These are phyloP conservation scores for Trametes cinnabarina DNA, from an alignment of 768 basidiomycete genomes.

Conservation along the genomic window DNA sequence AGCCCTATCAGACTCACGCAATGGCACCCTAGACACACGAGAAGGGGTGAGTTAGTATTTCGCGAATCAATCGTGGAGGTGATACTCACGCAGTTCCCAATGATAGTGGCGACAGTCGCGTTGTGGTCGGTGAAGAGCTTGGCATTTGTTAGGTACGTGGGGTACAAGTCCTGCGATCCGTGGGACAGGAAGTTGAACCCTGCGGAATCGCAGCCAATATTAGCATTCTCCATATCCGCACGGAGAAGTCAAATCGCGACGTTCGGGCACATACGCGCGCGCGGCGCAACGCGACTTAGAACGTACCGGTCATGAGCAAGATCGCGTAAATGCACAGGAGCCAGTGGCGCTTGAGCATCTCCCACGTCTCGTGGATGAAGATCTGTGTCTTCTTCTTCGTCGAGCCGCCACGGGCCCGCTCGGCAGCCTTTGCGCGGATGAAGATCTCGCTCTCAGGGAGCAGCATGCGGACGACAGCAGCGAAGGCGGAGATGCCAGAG, in stretches of 20 bases:
- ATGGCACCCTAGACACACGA: constrained; percentile 40
- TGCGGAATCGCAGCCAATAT: constrained; percentile 11
- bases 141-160: constrained; percentile 64
- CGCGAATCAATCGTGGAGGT: background rate
- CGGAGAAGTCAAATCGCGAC: background rate
- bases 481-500: constrained; percentile 64
- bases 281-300: background rate
- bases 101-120: constrained; percentile 77
- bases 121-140: constrained; percentile 58
- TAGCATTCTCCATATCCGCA: background rate
- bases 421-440: constrained; percentile 57
- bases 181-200: constrained; percentile 56
- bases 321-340: constrained; percentile 79
- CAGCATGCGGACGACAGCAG: constrained; percentile 60
- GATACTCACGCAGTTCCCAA: constrained; percentile 61
- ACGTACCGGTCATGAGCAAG: constrained; percentile 65
- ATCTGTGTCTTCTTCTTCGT: constrained; percentile 55
- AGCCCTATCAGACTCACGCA: constrained; percentile 30
- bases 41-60: background rate
- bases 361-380: constrained; percentile 70
- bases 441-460: constrained; percentile 82
- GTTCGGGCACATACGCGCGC: background rate
- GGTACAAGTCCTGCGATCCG: constrained; percentile 69
- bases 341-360: constrained; percentile 85
- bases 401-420: constrained; percentile 39